Evolutionary conservation across 2,329 filamentous ascomycete genomes (phyloP).

Genomic region (Septoria petroselini): DNA sequence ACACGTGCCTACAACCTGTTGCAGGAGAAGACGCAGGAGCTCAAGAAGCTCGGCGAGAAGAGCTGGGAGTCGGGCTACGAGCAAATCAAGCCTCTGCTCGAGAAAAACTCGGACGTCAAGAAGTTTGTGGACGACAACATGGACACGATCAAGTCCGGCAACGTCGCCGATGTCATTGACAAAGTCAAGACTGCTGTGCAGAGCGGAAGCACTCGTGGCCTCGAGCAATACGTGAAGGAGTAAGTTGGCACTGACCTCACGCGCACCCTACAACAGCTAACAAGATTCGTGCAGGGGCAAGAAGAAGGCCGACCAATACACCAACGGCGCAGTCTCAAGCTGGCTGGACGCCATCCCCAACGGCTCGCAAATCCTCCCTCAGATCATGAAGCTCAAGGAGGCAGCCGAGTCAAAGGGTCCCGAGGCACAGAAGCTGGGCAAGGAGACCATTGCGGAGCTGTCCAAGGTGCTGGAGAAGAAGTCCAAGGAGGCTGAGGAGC

Average conservation of each 20-base stretch:
- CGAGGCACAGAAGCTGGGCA: slow-evolving; percentile 66
- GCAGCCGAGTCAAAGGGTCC: slow-evolving; percentile 65
- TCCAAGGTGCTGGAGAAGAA: slow-evolving; percentile 62
- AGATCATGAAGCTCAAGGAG: slow-evolving; percentile 63
- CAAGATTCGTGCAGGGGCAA: slow-evolving; percentile 40
- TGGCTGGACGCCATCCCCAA: slow-evolving; percentile 65
- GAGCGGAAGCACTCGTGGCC: slow-evolving; percentile 57
- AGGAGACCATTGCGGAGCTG: slow-evolving; percentile 66
- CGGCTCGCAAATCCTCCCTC: slow-evolving; percentile 62
- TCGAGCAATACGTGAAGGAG: slow-evolving; percentile 61
- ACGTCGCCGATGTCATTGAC: slow-evolving; percentile 61
- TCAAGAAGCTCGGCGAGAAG: slow-evolving; percentile 67
- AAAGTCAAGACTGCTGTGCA: slow-evolving; percentile 60
- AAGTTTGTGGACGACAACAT: slow-evolving; percentile 68
- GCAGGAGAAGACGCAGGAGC: slow-evolving; percentile 65
- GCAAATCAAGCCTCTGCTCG: slow-evolving; percentile 67
- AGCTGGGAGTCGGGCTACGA: slow-evolving; percentile 67
- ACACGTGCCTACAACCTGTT: slow-evolving; percentile 58
- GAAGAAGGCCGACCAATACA: slow-evolving; percentile 57
- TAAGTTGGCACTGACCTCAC: slow-evolving; percentile 15
- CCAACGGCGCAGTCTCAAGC: slow-evolving; percentile 47
- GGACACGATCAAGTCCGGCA: slow-evolving; percentile 64
- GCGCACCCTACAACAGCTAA: neutral
- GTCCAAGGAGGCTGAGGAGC: slow-evolving; percentile 56
- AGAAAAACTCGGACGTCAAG: slow-evolving; percentile 74